Conservation (phyloP, 768 basidiomycete species). For the Tremella fuciformis region DNA sequence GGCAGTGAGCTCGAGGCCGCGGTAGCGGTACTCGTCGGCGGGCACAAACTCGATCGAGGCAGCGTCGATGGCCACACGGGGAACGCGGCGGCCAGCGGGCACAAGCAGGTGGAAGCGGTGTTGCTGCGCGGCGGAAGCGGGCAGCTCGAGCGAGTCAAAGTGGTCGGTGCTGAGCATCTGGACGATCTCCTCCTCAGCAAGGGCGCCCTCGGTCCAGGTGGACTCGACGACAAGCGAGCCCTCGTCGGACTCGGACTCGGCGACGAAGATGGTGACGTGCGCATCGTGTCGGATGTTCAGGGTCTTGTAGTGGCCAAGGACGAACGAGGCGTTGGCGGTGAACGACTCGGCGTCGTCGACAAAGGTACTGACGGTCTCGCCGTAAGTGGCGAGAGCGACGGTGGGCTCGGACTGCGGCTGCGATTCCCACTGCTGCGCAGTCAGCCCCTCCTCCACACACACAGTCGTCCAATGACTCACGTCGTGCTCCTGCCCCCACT, state of each 20-base stretch:
- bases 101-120: too few species aligned
- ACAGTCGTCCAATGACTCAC: too few species aligned
- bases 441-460: too few species aligned
- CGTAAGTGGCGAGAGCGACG: conserved; percentile 6
- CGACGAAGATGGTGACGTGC: conserved; percentile 22
- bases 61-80: too few species aligned
- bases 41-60: too few species aligned
- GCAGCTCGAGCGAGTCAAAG: too few species aligned
- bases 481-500: too few species aligned
- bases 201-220: conserved; percentile 10
- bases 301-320: conserved; percentile 4
- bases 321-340: conserved; percentile 29
- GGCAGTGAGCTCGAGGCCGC: conserved; percentile 17
- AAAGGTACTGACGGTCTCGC: not conserved
- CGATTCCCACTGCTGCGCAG: too few species aligned
- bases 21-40: too few species aligned
- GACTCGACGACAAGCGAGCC: conserved; percentile 28
- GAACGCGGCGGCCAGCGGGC: too few species aligned
- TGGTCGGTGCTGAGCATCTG: too few species aligned
- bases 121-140: too few species aligned
- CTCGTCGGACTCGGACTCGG: conserved; percentile 6
- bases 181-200: not conserved
- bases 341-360: conserved; percentile 5
- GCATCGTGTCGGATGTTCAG: conserved; percentile 18
- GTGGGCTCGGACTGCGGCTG: not conserved